These are phyloP conservation scores for Fusarium beomiforme DNA, from an alignment of 2,329 filamentous ascomycete genomes.

Conservation along the genomic window DNA sequence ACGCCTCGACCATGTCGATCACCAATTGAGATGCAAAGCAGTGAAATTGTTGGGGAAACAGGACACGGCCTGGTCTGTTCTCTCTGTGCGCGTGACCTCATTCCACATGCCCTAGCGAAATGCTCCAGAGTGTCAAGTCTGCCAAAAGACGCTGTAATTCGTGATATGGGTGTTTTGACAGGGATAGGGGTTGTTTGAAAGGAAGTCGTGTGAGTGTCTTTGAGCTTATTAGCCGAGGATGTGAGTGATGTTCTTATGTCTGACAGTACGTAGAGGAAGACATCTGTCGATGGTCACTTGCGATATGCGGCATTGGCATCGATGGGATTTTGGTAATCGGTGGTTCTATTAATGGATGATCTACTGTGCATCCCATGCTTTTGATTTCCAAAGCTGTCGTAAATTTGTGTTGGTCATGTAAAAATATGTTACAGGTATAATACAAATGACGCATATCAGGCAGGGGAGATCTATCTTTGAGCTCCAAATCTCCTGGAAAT, in stretches of 20 bases:
- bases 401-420: slow-evolving; percentile 9
- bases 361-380: slow-evolving; percentile 29
- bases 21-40: slow-evolving; percentile 25
- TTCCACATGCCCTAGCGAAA: slow-evolving; percentile 23
- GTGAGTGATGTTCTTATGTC: slow-evolving; percentile 3
- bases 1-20: slow-evolving; percentile 26
- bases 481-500: neutral
- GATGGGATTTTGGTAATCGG: neutral
- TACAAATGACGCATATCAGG: slow-evolving; percentile 28
- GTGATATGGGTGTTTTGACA: slow-evolving; percentile 1
- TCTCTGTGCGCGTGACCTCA: slow-evolving; percentile 33
- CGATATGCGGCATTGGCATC: slow-evolving; percentile 14
- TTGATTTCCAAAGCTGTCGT: slow-evolving; percentile 4
- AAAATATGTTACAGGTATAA: slow-evolving; percentile 18
- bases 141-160: neutral
- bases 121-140: neutral
- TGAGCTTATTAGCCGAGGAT: slow-evolving; percentile 24
- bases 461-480: slow-evolving; percentile 18
- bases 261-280: neutral
- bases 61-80: slow-evolving; percentile 29
- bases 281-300: slow-evolving; percentile 19
- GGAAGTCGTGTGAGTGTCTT: neutral
- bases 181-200: slow-evolving; percentile 1
- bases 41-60: slow-evolving; percentile 37
- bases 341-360: slow-evolving; percentile 16